Evolutionary conservation across 2,329 filamentous ascomycete species (phyloP), one percentile per base, ranked within the genome.

Genomic region (Xylaria arbuscula): DNA sequence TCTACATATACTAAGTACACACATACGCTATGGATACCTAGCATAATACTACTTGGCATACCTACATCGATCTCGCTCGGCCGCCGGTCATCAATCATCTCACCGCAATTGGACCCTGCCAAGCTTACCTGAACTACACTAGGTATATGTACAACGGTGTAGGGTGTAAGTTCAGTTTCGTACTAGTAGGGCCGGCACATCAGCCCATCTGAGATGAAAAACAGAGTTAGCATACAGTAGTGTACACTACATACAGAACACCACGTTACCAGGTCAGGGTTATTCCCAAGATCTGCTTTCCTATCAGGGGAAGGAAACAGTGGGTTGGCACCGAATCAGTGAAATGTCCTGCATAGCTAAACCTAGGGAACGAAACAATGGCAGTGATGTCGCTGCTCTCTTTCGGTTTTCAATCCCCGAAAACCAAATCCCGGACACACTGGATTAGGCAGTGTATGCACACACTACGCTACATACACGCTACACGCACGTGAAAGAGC

Each of bases 341-440:
- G 38, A 42, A 8, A 13, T 24, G 40, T 55, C 60, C 60, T 53
- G 50, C 50, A 62, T 45, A 2, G 40, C 19, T 22, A 22, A 55
- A 50, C 40, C 28, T 5, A 28, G 28, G 28, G 40, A 42, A 40
- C 8, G 36, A 40, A 40, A 13, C 36, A 62, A 24, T 38, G 50
- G 28, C 28, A 51, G 48, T 53, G 59, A 67, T 60, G 42, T 64
- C 64, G 55, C 51, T 67, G 15, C 48, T 28, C 15, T 7, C 50
- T 15, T 57, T 65, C 58, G 54, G 59, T 47, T 60, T 47, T 62
- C 50, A 68, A 64, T 62, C 36, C 56, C 68, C 68, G 68, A 68
- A 28, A 45, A 68, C 22, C 68, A 70, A 67, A 68, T 70, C 68
- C 68, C 68, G 68, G 36, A 53, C 28, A 28, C 28, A 53, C 64